A percentile compares a stretch with the other conserved stretches of the same genome.
Conservation (phyloP, 208 protist species). For the Acanthamoeba castellanii region DNA sequence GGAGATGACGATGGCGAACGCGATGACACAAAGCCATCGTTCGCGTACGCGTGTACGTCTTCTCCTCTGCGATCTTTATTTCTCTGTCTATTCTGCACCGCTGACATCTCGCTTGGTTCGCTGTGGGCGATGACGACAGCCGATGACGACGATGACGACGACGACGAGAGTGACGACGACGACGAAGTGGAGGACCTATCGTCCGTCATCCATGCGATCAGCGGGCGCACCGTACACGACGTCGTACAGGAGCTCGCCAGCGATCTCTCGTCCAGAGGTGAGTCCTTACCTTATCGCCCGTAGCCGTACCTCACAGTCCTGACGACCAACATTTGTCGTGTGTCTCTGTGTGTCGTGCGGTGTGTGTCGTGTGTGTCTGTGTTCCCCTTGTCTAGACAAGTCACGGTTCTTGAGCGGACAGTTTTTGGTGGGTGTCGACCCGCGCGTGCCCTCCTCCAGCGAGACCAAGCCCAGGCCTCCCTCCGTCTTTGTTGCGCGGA, state of each 20-base stretch:
- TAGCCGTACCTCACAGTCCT: not conserved
- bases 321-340: not conserved
- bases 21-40: not conserved
- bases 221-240: not conserved
- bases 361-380: not conserved
- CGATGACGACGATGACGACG: not conserved
- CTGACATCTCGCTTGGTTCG: not conserved
- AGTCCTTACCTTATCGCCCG: not conserved
- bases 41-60: not conserved
- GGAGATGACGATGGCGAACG: not conserved
- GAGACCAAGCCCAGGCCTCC: not conserved
- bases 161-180: not conserved
- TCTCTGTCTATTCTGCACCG: not conserved
- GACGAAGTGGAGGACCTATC: not conserved
- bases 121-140: not conserved
- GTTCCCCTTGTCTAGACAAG: not conserved
- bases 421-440: constrained; percentile 19
- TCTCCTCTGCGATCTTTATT: not conserved
- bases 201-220: not conserved
- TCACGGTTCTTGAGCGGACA: not conserved
- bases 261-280: not conserved
- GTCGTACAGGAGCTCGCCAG: not conserved
- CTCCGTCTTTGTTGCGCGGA: not conserved
- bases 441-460: not conserved
- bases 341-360: not conserved